Base-by-base conservation (phyloP, 2,329 filamentous ascomycete genomes). In the Cytospora chrysosperma region DNA sequence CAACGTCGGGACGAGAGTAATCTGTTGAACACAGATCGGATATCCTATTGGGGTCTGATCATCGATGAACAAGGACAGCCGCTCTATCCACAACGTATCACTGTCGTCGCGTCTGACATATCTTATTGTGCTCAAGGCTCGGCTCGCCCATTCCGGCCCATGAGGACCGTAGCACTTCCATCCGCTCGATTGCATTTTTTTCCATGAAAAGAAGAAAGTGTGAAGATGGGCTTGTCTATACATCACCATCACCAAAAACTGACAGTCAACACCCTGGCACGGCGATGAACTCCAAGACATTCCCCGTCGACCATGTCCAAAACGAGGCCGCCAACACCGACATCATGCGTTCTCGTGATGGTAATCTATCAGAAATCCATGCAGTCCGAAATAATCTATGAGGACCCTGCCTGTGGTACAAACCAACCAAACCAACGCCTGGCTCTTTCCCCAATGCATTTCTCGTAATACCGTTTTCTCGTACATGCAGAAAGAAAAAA, bases 91-190 rank as follows among this genome's bases (percentile, higher is more conserved):
- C 43, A 21, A n/a, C 9, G 43, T 47, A 47, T 30, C 24, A 61
- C 51, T 24, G 51, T n/a, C 43, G 28, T 55, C 37, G 51, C 55
- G 59, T 61, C 49, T 61, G 51, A 61, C 59, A 61, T 50, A 55
- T 55, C 59, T 61, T 27, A 26, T 49, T 49, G 51, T 61, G 51
- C 54, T 55, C 51, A 61, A 55, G 59, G 59, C 40, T 61, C 59
- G 59, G 59, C 37, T 61, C 51, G 51, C 21, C 34, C 59, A 49
- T 49, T n/a, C 58, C 58, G 58, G 47, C 27, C 37, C 27, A 55
- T 27, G 37, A 27, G n/a, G 40, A 43, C 40, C n/a, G 40, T 43
- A 43, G 40, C 17, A 43, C 40, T 21, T 19, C 37, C 15, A n/a
- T 24, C 43, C 19, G 43, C 8, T 21, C 43, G 43, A 55, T 34